phyloP scores from a whole-genome alignment of 2,329 filamentous ascomycete species.

The Exophiala oligosperma region DNA sequence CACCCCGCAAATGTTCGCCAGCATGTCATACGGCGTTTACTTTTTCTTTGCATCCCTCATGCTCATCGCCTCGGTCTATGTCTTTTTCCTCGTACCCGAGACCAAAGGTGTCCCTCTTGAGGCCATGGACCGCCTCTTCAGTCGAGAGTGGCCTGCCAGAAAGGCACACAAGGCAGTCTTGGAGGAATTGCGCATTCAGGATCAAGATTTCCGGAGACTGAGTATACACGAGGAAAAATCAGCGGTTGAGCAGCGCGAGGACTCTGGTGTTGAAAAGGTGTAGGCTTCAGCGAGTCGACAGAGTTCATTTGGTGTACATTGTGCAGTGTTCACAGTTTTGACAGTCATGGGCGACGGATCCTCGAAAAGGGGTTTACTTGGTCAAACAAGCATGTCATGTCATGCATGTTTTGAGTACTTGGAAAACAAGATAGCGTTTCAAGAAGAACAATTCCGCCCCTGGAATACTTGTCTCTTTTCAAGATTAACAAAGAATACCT shows the following conservation, averaged over 20 bases:
- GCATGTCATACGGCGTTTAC: slow-evolving; percentile 62
- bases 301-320: background rate
- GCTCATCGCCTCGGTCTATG: slow-evolving; percentile 58
- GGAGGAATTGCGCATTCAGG: slow-evolving; percentile 36
- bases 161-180: slow-evolving; percentile 38
- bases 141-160: slow-evolving; percentile 38
- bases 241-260: slow-evolving; percentile 29
- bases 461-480: too few relatives aligned
- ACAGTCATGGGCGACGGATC: too few relatives aligned
- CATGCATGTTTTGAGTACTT: too few relatives aligned
- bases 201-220: slow-evolving; percentile 36
- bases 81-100: slow-evolving; percentile 65
- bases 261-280: slow-evolving; percentile 20
- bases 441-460: too few relatives aligned
- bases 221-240: slow-evolving; percentile 21
- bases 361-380: too few relatives aligned
- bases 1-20: slow-evolving; percentile 43
- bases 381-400: too few relatives aligned
- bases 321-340: background rate
- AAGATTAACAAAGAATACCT: too few relatives aligned
- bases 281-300: background rate
- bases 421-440: too few relatives aligned
- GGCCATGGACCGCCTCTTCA: slow-evolving; percentile 64
- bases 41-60: slow-evolving; percentile 68
- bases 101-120: slow-evolving; percentile 67